Evolutionary conservation across 140 eudicot species (phyloP).

Genomic region (Cichorium intybus): DNA sequence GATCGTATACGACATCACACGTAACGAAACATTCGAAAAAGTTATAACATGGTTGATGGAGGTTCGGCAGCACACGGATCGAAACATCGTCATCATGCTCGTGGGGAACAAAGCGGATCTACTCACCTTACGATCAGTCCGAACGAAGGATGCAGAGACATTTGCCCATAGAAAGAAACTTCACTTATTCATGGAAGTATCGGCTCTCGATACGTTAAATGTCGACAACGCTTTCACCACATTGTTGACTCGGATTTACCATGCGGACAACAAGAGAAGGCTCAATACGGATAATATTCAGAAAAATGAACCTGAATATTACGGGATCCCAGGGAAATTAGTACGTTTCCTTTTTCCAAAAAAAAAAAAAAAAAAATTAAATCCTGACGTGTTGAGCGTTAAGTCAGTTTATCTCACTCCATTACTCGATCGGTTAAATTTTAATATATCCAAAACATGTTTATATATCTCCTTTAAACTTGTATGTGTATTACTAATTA

Average conservation of each 20-base stretch:
- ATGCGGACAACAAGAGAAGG: conserved; percentile 23
- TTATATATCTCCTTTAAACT: too few relatives aligned
- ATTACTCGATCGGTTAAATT: too few relatives aligned
- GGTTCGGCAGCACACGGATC: conserved; percentile 27
- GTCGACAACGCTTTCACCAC: conserved; percentile 25
- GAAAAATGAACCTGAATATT: conserved; percentile 2
- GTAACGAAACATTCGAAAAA: conserved; percentile 17
- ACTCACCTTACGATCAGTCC: conserved; percentile 16
- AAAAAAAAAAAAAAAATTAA: too few relatives aligned
- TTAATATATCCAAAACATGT: too few relatives aligned
- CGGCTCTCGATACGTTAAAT: conserved; percentile 23
- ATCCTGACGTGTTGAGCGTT: too few relatives aligned
- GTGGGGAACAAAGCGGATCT: conserved; percentile 22
- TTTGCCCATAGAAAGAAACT: conserved; percentile 23
- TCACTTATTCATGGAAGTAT: conserved; percentile 25
- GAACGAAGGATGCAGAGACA: conserved; percentile 24
- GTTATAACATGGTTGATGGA: neutral
- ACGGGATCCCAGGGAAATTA: neutral
- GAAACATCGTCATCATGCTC: conserved; percentile 20
- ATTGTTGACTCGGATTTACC: conserved; percentile 25
- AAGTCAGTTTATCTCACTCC: too few relatives aligned
- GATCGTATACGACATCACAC: conserved; percentile 33
- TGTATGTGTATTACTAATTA: neutral
- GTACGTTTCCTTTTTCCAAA: neutral
- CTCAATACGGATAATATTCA: neutral